Conservation (phyloP, 2,329 filamentous ascomycete species). For the Clarireedia homoeocarpa region DNA sequence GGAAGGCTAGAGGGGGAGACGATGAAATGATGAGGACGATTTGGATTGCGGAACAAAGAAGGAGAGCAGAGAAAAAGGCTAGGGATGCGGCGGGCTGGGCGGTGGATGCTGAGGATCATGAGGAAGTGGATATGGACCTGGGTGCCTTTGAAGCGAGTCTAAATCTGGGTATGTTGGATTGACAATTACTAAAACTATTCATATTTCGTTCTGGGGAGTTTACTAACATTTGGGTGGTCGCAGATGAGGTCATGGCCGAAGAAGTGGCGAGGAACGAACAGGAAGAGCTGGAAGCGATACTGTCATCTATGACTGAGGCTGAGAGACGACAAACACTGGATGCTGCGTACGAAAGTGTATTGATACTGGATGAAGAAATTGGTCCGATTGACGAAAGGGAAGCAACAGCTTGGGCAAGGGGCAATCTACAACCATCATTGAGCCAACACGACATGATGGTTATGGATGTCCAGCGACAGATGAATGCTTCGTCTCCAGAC, state of each 20-base stretch:
- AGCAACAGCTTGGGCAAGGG: background rate
- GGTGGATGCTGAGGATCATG: conserved; percentile 11
- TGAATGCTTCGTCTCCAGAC: conserved; percentile 11
- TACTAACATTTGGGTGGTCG: conserved; percentile 2
- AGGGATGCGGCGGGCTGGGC: conserved; percentile 23
- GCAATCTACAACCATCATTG: background rate
- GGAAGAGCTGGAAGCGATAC: conserved; percentile 48
- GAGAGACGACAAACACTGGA: background rate
- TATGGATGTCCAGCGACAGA: conserved; percentile 4
- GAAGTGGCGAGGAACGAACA: conserved; percentile 44
- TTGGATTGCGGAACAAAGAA: conserved; percentile 32
- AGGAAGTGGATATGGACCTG: conserved; percentile 12
- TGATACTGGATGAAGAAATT: conserved; percentile 8
- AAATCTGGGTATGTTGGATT: conserved; percentile 5
- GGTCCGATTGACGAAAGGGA: background rate
- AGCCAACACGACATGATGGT: background rate
- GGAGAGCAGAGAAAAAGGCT: conserved; percentile 27
- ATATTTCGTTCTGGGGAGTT: background rate
- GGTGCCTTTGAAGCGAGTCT: background rate
- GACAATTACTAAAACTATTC: background rate
- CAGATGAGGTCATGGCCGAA: conserved; percentile 40
- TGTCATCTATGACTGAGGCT: conserved; percentile 40
- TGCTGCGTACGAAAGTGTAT: conserved; percentile 1
- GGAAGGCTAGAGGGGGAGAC: conserved; percentile 54
- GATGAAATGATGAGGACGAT: conserved; percentile 41